Conservation (phyloP, 305 asterid species). For the Fraxinus xanthoxyloides region DNA sequence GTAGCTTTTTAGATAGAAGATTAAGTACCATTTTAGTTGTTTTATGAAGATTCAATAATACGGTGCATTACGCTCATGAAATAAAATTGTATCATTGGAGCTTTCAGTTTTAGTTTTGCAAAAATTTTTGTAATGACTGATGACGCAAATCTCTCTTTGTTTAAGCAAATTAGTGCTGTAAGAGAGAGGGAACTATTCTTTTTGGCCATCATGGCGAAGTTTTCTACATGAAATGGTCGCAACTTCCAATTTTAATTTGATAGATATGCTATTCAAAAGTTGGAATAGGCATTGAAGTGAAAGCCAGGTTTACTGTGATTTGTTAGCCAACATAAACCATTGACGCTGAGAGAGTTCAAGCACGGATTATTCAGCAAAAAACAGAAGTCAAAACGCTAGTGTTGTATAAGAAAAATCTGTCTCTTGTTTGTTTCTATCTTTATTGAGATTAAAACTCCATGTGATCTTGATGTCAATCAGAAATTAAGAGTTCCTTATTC, state of each 20-base stretch:
- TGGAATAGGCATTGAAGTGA: not conserved
- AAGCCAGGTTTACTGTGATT: conserved; percentile 6
- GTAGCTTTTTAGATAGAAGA: not conserved
- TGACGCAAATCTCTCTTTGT: not conserved
- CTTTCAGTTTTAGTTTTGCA: not conserved
- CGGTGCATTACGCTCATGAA: not conserved
- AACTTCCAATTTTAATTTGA: not conserved
- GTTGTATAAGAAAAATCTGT: not conserved
- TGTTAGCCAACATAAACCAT: not conserved
- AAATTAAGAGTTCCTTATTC: not conserved
- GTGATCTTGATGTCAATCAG: not conserved
- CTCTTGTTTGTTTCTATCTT: not conserved
- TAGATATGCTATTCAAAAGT: not conserved
- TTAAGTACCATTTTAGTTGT: not conserved
- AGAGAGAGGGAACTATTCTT: not conserved
- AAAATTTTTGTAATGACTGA: not conserved
- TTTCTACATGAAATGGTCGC: not conserved
- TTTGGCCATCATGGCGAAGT: not conserved
- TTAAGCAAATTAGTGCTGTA: not conserved
- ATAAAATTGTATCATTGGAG: not conserved
- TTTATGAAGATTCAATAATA: not conserved
- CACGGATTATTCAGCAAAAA: not conserved
- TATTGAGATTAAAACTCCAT: not conserved
- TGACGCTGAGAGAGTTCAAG: not conserved
- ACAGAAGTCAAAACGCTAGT: not conserved